Evolutionary conservation across 306 rosid genomes (phyloP).

Genomic region (Cyamopsis tetragonoloba): DNA sequence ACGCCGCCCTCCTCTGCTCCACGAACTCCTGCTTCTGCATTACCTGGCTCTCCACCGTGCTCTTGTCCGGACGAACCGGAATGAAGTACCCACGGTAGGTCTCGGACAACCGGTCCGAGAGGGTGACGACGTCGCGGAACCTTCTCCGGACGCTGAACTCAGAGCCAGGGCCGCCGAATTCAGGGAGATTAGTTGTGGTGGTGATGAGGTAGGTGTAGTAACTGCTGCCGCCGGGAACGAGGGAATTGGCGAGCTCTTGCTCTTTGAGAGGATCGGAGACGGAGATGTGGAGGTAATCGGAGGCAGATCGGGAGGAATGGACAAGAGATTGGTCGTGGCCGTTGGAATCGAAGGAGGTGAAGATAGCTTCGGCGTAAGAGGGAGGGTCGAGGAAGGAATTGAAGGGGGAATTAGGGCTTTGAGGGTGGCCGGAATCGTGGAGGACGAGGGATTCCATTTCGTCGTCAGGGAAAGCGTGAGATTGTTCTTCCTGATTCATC

Average conservation of each 20-base stretch:
- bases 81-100: conserved; percentile 74
- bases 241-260: conserved; percentile 67
- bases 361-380: conserved; percentile 62
- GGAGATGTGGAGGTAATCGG: conserved; percentile 53
- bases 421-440: conserved; percentile 29
- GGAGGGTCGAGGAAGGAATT: conserved; percentile 64
- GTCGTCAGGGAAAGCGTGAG: conserved; percentile 31
- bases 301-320: conserved; percentile 34
- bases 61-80: conserved; percentile 93
- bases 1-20: conserved; percentile 82
- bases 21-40: conserved; percentile 95
- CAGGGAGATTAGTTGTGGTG: conserved; percentile 63
- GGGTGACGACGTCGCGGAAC: conserved; percentile 80
- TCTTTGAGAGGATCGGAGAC: conserved; percentile 85
- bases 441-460: conserved; percentile 50
- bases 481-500: conserved; percentile 34
- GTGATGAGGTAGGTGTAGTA: conserved; percentile 72
- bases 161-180: conserved; percentile 47
- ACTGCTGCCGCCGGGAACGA: conserved; percentile 66
- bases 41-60: conserved; percentile 89
- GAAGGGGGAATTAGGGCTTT: conserved; percentile 42
- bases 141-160: conserved; percentile 73
- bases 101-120: conserved; percentile 78
- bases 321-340: conserved; percentile 23
- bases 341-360: conserved; percentile 60